These are phyloP conservation scores for Lentinula lateritia DNA, from an alignment of 768 basidiomycete species.

Conservation along the genomic window DNA sequence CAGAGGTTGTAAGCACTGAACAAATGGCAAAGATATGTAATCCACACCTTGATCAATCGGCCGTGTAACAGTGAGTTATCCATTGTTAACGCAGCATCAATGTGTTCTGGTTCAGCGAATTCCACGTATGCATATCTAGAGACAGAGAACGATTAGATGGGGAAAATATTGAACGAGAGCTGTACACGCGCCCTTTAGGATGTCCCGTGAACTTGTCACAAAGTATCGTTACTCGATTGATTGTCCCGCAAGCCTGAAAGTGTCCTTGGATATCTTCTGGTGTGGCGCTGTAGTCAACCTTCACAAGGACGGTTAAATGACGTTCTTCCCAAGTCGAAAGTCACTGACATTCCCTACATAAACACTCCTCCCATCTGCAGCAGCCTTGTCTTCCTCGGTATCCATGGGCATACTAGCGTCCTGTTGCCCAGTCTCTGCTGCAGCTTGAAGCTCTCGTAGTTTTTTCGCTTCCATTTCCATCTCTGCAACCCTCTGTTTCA, in stretches of 20 bases:
- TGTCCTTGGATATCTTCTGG: slow-evolving; percentile 98
- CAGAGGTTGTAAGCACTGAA: background rate
- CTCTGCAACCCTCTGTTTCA: slow-evolving; percentile 90
- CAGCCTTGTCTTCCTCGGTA: slow-evolving; percentile 79
- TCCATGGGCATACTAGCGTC: slow-evolving; percentile 55
- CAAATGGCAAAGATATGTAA: background rate
- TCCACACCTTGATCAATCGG: slow-evolving; percentile 72
- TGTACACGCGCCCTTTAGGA: slow-evolving; percentile 78
- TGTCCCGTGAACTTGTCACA: slow-evolving; percentile 99
- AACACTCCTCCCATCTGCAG: slow-evolving; percentile 80
- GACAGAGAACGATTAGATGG: slow-evolving; percentile 3
- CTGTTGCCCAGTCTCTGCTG: slow-evolving; percentile 50
- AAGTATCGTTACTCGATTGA: slow-evolving; percentile 97
- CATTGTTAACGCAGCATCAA: slow-evolving; percentile 87
- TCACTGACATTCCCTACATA: slow-evolving; percentile 91
- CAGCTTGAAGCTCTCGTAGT: slow-evolving; percentile 80
- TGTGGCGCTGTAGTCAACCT: slow-evolving; percentile 98
- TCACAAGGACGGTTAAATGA: slow-evolving; percentile 7
- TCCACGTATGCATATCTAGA: slow-evolving; percentile 95
- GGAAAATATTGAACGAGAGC: background rate
- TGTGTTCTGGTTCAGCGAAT: slow-evolving; percentile 89
- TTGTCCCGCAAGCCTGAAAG: slow-evolving; percentile 95
- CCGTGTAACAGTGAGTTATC: slow-evolving; percentile 96
- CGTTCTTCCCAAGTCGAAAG: slow-evolving; percentile 8
- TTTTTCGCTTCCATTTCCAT: slow-evolving; percentile 92